Evolutionary conservation across 2,329 filamentous ascomycete genomes (phyloP).

Genomic region (Onygenales sp.): DNA sequence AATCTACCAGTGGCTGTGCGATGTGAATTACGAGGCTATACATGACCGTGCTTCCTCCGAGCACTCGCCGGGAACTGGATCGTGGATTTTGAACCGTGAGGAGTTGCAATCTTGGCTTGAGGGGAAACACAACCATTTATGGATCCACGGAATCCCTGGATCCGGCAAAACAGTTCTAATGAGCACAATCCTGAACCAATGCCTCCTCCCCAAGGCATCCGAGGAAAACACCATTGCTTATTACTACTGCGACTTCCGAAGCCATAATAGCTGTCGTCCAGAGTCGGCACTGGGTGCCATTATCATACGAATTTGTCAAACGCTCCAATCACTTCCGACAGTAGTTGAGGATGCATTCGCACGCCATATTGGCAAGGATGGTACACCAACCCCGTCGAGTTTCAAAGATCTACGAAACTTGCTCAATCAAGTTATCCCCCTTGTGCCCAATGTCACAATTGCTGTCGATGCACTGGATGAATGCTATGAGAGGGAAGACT

Average conservation of each 20-base stretch:
- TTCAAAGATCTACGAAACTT: not conserved
- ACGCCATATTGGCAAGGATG: constrained; percentile 2
- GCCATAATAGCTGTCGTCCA: constrained; percentile 1
- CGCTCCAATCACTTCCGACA: not conserved
- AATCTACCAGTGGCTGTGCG: constrained; percentile 1
- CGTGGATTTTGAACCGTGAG: not conserved
- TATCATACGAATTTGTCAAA: constrained; percentile 1
- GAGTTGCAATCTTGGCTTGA: not conserved
- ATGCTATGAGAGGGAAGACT: not conserved
- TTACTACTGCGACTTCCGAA: constrained; percentile 5
- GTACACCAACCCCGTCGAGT: not conserved
- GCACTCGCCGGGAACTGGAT: not conserved
- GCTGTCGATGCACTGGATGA: constrained; percentile 1
- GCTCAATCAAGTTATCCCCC: not conserved
- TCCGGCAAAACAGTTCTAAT: constrained; percentile 2
- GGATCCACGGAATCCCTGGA: constrained; percentile 4
- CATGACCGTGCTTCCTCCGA: constrained; percentile 2
- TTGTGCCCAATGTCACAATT: not conserved
- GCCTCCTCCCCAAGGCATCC: not conserved
- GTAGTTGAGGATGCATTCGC: not conserved
- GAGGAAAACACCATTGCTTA: not conserved
- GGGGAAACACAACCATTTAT: not conserved
- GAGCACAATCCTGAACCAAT: constrained; percentile 3
- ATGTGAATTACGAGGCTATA: not conserved
- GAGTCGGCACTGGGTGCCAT: constrained; percentile 1